Evolutionary conservation across 495 filamentous ascomycete genomes (phyloP), one percentile per base, ranked within the genome.

Genomic region (Sphaerosporella brunnea): DNA sequence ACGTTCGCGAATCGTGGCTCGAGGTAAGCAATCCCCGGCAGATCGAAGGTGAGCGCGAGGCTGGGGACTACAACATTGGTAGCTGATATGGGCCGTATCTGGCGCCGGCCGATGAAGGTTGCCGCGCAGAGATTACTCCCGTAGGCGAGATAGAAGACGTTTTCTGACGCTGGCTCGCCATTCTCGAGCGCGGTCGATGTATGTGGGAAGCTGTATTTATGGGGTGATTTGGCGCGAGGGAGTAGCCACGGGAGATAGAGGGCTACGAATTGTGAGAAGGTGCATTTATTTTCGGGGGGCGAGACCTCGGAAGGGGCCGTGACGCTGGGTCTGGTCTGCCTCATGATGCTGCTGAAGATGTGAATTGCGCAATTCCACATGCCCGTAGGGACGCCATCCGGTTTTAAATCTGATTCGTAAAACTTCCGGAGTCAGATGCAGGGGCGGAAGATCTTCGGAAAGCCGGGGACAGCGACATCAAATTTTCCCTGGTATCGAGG

Each of bases 1-100:
- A 80, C 80, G 54, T 90, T 93, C 25, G 87, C 86, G 61, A 96
- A 93, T 60, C 88, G 90, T 0, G 90, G 90, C 63, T 97, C 90
- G 9, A 62, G 52, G 64, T 95, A 97, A 0, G 90, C 82, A 7
- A 96, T 55, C 0, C 84, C 86, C 0, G 87, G 73, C 0, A 96
- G 72, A 62, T 93, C 78, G 61, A 97, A 95, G 4, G 77, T 79
- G 25, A 97, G 65, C 26, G 69, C 66, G 16, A 95, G 73, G 2
- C 70, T 66, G 0, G 90, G 90, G 13, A 85, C 83, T 3, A 77
- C 69, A 15, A 93, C 90, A 57, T 82, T 79, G 53, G 87, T 61
- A 48, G 78, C 69, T 36, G 79, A 81, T 8, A 95, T 59, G 0
- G 90, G 90, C 5, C 70, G 73, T 59, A 96, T 85, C 50, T 78